Conservation (phyloP, 2,329 filamentous ascomycete species). For the Neobulgaria alba region DNA sequence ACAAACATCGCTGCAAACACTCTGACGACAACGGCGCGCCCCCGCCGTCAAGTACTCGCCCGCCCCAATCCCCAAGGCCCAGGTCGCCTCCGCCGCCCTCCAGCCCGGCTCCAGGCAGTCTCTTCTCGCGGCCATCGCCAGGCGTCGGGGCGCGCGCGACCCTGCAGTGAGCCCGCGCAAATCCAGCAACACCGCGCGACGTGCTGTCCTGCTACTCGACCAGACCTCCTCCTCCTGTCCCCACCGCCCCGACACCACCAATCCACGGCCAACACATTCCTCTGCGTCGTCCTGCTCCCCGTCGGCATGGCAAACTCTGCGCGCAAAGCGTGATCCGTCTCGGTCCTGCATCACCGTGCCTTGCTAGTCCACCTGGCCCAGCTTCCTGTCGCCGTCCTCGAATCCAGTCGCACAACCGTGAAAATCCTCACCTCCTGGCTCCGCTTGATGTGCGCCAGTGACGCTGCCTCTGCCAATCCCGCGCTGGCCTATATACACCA, state of each 20-base stretch:
- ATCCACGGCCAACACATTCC: slow-evolving; percentile 23
- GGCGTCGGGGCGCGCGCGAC: no score
- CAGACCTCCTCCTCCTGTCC: slow-evolving; percentile 7
- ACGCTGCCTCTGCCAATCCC: neutral
- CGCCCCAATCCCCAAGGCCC: no score
- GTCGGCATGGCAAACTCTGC: neutral
- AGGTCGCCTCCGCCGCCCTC: no score
- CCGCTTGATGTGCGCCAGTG: neutral
- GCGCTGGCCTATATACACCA: neutral
- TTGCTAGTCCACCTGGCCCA: neutral
- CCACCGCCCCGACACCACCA: slow-evolving; percentile 11
- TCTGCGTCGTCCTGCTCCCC: neutral
- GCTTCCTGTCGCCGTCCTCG: neutral
- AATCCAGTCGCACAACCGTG: neutral
- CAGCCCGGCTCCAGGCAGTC: no score
- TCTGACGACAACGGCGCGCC: no score
- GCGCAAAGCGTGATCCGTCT: neutral
- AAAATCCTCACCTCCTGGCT: no score
- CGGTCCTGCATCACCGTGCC: neutral
- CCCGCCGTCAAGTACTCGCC: no score
- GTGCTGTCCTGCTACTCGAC: slow-evolving; percentile 21
- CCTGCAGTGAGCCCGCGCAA: no score
- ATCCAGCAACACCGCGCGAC: slow-evolving; percentile 14
- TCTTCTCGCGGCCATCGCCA: no score
- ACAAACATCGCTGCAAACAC: no score